Conservation (phyloP, 2,329 filamentous ascomycete genomes). For the Pseudogymnoascus sp. region DNA sequence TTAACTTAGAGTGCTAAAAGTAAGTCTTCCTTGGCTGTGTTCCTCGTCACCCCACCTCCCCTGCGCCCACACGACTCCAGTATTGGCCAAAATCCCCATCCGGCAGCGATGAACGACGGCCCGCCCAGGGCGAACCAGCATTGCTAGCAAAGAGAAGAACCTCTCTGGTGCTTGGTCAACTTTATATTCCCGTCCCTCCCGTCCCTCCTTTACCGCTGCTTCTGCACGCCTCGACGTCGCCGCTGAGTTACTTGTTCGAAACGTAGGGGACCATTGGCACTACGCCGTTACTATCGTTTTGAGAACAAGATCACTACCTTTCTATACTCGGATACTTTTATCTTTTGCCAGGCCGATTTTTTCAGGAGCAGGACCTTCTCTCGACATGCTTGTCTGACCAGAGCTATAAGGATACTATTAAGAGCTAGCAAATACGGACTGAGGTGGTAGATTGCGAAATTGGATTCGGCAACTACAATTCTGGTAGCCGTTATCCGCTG, state of each 20-base stretch:
- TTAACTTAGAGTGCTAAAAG: not conserved
- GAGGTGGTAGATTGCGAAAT: not conserved
- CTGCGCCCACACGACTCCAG: not conserved
- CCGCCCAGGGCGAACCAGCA: not conserved
- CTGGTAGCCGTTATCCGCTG: not conserved
- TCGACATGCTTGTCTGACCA: not conserved
- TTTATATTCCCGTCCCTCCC: constrained; percentile 3
- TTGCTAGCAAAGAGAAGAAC: not conserved
- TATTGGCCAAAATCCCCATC: not conserved
- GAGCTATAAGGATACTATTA: constrained; percentile 2
- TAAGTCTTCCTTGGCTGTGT: constrained; percentile 1
- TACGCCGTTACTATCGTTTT: constrained; percentile 1
- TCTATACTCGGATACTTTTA: not conserved
- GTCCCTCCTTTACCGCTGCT: not conserved
- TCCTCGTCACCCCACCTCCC: not conserved
- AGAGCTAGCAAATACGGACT: not conserved
- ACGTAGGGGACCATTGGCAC: not conserved
- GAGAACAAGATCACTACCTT: not conserved
- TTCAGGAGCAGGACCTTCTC: constrained; percentile 1
- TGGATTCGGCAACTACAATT: not conserved
- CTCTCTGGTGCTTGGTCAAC: not conserved
- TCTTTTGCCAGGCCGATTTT: not conserved
- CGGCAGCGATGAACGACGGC: not conserved
- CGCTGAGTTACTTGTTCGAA: not conserved
- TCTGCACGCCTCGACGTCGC: not conserved